Percentiles rank a stretch among this genome's conserved stretches.
Evolutionary conservation across 306 rosid genomes (phyloP).

Genomic region (Trichosanthes truncata): DNA sequence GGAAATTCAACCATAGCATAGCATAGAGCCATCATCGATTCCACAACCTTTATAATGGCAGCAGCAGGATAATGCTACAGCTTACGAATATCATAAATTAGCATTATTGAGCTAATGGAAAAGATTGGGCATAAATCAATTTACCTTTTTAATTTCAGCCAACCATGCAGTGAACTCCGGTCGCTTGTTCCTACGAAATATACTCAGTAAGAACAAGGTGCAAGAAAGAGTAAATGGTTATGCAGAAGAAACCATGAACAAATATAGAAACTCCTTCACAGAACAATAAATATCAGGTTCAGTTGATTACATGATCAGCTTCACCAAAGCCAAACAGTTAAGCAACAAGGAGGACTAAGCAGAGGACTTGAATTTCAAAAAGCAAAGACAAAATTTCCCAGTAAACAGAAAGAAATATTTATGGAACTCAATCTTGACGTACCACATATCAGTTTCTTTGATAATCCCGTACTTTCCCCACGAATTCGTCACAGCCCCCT

Average conservation of each 20-base stretch:
- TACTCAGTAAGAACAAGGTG: slow-evolving; percentile 13
- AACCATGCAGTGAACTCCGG: slow-evolving; percentile 99
- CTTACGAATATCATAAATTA: not conserved
- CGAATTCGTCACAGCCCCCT: slow-evolving; percentile 71
- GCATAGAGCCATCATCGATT: not conserved
- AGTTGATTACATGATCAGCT: not conserved
- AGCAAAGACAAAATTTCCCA: not conserved
- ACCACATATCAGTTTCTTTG: slow-evolving; percentile 99
- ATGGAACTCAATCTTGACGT: slow-evolving; percentile 11
- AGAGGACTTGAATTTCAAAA: not conserved
- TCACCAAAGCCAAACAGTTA: not conserved
- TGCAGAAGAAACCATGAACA: not conserved
- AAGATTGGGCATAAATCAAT: not conserved
- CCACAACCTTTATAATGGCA: not conserved
- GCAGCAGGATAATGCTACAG: not conserved
- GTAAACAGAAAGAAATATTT: not conserved
- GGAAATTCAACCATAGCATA: not conserved
- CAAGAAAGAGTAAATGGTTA: not conserved
- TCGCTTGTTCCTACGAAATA: slow-evolving; percentile 69
- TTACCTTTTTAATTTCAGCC: slow-evolving; percentile 80
- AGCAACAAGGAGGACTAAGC: not conserved
- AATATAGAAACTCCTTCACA: not conserved
- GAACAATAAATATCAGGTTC: not conserved
- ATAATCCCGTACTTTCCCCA: slow-evolving; percentile 90
- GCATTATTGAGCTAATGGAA: not conserved